phyloP scores from a whole-genome alignment of 768 basidiomycete species.

The Russula compacta region DNA sequence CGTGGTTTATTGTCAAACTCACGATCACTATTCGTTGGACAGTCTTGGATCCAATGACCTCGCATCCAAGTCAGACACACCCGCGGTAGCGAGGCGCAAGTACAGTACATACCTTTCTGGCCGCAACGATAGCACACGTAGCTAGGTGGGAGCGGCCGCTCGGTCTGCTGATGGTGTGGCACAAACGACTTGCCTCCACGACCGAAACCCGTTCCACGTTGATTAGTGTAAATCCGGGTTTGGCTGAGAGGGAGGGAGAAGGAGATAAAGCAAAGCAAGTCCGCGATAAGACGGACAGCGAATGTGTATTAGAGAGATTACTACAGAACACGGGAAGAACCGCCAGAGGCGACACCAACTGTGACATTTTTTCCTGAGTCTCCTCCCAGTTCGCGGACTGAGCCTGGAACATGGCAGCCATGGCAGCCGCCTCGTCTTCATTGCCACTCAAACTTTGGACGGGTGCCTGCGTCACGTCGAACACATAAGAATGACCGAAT shows the following conservation, averaged over 20 bases:
- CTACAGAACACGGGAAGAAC: conserved; percentile 52
- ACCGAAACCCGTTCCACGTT: conserved; percentile 54
- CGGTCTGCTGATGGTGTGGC: conserved; percentile 45
- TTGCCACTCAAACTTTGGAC: conserved; percentile 34
- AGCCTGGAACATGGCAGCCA: conserved; percentile 97
- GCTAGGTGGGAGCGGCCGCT: conserved; percentile 80
- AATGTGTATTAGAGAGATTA: conserved; percentile 68
- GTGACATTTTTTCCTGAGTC: conserved; percentile 98
- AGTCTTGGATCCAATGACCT: conserved; percentile 99
- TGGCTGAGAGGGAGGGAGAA: conserved; percentile 38
- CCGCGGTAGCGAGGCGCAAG: background rate
- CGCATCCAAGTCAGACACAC: conserved; percentile 4
- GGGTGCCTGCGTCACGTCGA: conserved; percentile 23
- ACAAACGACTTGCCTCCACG: conserved; percentile 48
- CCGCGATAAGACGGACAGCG: conserved; percentile 22
- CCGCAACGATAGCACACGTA: conserved; percentile 99
- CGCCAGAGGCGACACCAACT: conserved; percentile 71
- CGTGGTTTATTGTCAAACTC: conserved; percentile 91
- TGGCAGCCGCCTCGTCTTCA: conserved; percentile 86
- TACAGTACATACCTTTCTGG: conserved; percentile 65
- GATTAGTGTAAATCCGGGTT: conserved; percentile 54
- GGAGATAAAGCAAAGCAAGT: conserved; percentile 2
- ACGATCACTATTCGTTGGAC: conserved; percentile 94
- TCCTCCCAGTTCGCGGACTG: conserved; percentile 95
- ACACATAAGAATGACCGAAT: background rate